phyloP scores from a whole-genome alignment of 1,284 basidiomycete species.

The Sporisorium sorghi region DNA sequence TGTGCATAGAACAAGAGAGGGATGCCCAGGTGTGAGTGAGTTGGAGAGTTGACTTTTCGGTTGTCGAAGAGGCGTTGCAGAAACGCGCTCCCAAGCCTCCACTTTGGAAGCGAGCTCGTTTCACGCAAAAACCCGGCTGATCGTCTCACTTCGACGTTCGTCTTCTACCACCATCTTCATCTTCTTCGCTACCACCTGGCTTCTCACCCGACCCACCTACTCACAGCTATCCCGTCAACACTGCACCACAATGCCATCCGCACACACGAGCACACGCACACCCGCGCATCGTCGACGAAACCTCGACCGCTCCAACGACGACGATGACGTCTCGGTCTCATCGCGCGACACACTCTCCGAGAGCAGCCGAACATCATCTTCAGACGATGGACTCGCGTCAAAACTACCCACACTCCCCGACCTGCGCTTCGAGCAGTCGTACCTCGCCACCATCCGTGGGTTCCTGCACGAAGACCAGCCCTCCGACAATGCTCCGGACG shows the following conservation, averaged over 20 bases:
- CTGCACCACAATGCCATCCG: slow-evolving; percentile 11
- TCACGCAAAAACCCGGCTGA: neutral
- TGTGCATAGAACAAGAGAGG: too few relatives aligned
- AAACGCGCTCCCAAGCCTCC: slow-evolving; percentile 9
- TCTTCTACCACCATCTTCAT: slow-evolving; percentile 1
- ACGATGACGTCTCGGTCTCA: slow-evolving; percentile 13
- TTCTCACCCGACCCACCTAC: neutral
- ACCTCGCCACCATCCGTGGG: slow-evolving; percentile 55
- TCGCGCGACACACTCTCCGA: neutral
- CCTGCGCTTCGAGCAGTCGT: slow-evolving; percentile 62
- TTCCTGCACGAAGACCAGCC: slow-evolving; percentile 53
- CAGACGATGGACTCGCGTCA: neutral
- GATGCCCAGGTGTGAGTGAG: too few relatives aligned
- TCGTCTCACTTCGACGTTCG: neutral
- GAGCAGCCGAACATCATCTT: slow-evolving; percentile 16
- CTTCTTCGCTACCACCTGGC: too few relatives aligned
- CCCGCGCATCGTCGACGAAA: neutral
- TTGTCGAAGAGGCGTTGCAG: neutral
- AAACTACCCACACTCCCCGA: slow-evolving; percentile 53
- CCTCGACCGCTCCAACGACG: neutral
- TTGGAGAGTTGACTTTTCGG: too few relatives aligned
- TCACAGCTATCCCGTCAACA: neutral
- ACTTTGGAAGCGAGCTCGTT: slow-evolving; percentile 5
- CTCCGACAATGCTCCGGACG: neutral
- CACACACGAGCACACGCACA: neutral